Evolutionary conservation across 164 flowering plant genomes (phyloP).

Genomic region (Tetracentron sinense): DNA sequence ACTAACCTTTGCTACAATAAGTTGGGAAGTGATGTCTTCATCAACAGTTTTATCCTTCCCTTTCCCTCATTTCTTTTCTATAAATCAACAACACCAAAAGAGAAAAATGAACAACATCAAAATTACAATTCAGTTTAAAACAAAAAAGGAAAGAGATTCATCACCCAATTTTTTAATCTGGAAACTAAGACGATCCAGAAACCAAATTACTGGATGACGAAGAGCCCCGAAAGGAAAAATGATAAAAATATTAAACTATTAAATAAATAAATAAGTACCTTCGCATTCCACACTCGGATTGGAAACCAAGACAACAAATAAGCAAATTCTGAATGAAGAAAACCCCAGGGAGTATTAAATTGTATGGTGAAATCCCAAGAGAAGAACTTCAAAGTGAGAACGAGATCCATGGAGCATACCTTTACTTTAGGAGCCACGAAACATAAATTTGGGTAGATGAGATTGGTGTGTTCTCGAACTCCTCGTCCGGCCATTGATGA

Average conservation of each 20-base stretch:
- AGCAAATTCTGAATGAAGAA: neutral
- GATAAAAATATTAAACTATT: too few species aligned
- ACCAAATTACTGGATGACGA: too few species aligned
- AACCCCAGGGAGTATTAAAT: neutral
- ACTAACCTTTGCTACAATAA: constrained; percentile 99
- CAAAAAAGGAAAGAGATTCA: too few species aligned
- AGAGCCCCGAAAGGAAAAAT: too few species aligned
- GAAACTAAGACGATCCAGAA: neutral
- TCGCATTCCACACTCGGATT: neutral
- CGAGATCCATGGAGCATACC: constrained; percentile 31
- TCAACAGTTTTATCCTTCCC: constrained; percentile 89
- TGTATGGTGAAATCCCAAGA: neutral
- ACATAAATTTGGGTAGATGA: constrained; percentile 88
- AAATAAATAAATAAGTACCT: too few species aligned
- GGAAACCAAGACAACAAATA: neutral
- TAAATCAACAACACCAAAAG: neutral
- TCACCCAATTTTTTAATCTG: neutral
- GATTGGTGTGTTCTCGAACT: constrained; percentile 94
- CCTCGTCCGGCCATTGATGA: constrained; percentile 85
- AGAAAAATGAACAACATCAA: neutral
- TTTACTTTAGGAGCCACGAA: too few species aligned
- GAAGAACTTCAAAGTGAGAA: neutral
- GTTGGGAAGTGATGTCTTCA: constrained; percentile 91
- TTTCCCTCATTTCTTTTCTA: constrained; percentile 90
- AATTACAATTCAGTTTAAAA: too few species aligned